Base-by-base conservation (phyloP, 306 rosid species). In the Prinsepia uniflora region DNA sequence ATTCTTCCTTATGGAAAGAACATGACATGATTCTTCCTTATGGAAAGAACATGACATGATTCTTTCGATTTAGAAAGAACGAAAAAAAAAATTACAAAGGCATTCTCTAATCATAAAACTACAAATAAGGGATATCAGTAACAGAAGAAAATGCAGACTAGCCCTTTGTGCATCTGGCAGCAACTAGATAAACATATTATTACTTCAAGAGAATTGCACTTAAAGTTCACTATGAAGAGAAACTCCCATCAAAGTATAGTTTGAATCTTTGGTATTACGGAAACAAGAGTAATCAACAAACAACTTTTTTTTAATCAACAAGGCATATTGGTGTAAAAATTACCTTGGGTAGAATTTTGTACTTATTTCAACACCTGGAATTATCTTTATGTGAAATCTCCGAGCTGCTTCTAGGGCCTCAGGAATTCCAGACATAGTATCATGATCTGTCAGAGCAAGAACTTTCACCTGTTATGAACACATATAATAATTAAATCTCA, bases 361-460 rank as follows among this genome's bases (percentile, higher is more conserved):
- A 72, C 98, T 94, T 64, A 94, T 83, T 87, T 94, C 98, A 76
- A 94, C 98, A 71, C 98, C 98, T 6, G 98, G 98, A 74, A 94
- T 90, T 80, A 94, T 94, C 89, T 90, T 94, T 63, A 94, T 88
- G 68, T 94, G 94, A 69, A 82, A 89, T 81, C 81, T 90, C 39
- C 85, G 81, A 80, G 98, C 97, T 47, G 92, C 77, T 74, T 90
- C 97, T 54, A 87, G 72, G 36, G 97, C 97, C 84, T 94, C 98
- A 3, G 94, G 87, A 67, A 94, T 86, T 78, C 98, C 98, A 39
- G 97, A 50, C 97, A 94, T 81, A 48, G 98, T 90, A 85, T 94
- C 98, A 80, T 94, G 98, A 90, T 94, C 98, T 88, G 98, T 94
- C 84, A 94, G 96, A 84, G 98, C 98, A 88, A 94, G 98, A 90